phyloP scores from a whole-genome alignment of 768 basidiomycete species.

The Russula sp. region DNA sequence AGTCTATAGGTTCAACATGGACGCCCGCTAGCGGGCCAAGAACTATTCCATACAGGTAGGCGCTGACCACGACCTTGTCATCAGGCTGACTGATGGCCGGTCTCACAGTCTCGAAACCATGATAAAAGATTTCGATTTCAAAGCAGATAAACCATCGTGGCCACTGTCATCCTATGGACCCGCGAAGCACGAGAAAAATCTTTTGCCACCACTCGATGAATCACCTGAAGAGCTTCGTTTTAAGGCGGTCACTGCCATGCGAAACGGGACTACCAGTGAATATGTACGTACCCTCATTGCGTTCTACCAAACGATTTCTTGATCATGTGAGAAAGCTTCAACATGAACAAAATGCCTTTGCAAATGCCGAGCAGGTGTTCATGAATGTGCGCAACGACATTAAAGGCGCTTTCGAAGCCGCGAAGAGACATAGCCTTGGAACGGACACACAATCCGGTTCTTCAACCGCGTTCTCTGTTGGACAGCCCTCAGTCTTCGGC shows the following conservation, averaged over 20 bases:
- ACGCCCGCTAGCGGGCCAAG: conserved; percentile 12
- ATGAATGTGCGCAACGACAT: conserved; percentile 45
- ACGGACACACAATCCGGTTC: conserved; percentile 28
- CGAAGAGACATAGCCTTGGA: conserved; percentile 43
- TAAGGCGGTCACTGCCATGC: conserved; percentile 53
- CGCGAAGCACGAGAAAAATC: conserved; percentile 63
- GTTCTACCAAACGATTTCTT: conserved; percentile 9
- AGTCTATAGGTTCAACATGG: conserved; percentile 27
- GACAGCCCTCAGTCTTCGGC: conserved; percentile 41
- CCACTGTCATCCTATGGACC: conserved; percentile 77
- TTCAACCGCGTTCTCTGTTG: conserved; percentile 31
- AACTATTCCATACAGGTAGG: conserved; percentile 27
- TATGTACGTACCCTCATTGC: conserved; percentile 51
- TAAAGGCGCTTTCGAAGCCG: conserved; percentile 45
- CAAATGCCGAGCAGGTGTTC: conserved; percentile 49
- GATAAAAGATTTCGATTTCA: conserved; percentile 47
- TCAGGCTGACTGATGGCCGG: background rate
- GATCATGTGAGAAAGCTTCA: conserved; percentile 38
- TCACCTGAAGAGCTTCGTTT: conserved; percentile 74
- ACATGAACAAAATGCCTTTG: conserved; percentile 55
- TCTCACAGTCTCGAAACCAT: conserved; percentile 55
- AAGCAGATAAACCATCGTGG: conserved; percentile 66
- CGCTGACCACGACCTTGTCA: background rate
- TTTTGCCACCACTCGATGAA: conserved; percentile 63
- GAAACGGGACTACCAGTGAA: conserved; percentile 52